Evolutionary conservation across 768 basidiomycete species (phyloP).

Genomic region (Serpula lacrymans): DNA sequence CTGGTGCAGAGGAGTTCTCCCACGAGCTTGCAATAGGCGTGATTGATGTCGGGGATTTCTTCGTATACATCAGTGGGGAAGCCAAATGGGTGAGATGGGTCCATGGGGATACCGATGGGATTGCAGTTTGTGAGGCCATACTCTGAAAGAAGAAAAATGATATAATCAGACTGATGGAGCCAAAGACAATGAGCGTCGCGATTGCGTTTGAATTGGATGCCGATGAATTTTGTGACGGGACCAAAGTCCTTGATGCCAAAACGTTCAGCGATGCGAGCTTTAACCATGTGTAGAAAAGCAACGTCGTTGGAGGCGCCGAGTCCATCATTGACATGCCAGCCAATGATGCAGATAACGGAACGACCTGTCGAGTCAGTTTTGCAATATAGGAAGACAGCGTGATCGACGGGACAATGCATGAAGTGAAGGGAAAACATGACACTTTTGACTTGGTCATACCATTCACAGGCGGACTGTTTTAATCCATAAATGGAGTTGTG

Average conservation of each 20-base stretch:
- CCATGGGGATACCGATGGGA: neutral
- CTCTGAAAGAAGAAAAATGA: no score
- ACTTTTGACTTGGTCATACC: neutral
- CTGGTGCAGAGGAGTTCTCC: constrained; percentile 15
- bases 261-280: neutral
- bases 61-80: neutral
- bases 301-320: neutral
- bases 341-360: constrained; percentile 10
- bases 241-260: neutral
- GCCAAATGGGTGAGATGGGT: neutral
- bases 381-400: neutral
- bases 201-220: neutral
- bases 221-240: neutral
- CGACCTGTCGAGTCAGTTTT: no score
- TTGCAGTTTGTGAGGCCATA: neutral
- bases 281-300: constrained; percentile 3
- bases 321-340: constrained; percentile 10
- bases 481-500: neutral
- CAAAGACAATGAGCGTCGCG: no score
- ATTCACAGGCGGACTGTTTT: constrained; percentile 3
- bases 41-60: neutral
- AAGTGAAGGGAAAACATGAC: neutral
- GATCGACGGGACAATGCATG: neutral
- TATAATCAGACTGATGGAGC: no score
- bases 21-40: neutral